Conservation (phyloP, 1,284 basidiomycete genomes). For the Ceratobasidium theobromae region DNA sequence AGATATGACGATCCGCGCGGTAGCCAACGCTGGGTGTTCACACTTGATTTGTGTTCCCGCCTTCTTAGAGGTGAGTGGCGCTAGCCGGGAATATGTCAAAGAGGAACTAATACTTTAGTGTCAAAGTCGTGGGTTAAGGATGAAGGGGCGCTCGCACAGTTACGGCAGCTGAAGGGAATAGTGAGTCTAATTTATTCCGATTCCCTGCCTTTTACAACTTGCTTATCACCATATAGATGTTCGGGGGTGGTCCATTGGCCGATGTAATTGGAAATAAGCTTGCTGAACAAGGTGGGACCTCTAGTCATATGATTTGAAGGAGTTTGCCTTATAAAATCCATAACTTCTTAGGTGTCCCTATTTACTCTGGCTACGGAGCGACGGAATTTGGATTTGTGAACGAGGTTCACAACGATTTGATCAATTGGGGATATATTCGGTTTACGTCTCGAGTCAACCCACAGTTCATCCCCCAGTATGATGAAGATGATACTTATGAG, state of each 20-base stretch:
- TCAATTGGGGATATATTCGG: constrained; percentile 28
- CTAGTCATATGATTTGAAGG: background rate
- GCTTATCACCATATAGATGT: constrained; percentile 18
- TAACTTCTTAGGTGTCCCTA: background rate
- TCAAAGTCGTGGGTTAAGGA: constrained; percentile 30
- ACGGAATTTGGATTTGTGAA: background rate
- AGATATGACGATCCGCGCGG: constrained; percentile 19
- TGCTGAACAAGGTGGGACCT: background rate
- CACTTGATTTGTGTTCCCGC: constrained; percentile 28
- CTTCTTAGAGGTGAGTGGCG: constrained; percentile 29
- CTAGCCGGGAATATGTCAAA: background rate
- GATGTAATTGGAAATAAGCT: background rate
- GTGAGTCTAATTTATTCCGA: constrained; percentile 13
- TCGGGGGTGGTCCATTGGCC: background rate
- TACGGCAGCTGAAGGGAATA: constrained; percentile 20
- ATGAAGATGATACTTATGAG: constrained; percentile 1
- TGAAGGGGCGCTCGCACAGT: constrained; percentile 5
- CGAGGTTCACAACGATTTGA: background rate
- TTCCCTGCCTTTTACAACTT: background rate
- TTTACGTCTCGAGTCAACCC: constrained; percentile 9
- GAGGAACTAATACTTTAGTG: background rate
- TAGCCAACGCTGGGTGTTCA: background rate
- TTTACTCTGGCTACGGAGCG: background rate
- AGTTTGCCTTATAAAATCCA: background rate
- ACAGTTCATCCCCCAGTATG: background rate